phyloP scores from a whole-genome alignment of 306 rosid species.

The Senna tora region DNA sequence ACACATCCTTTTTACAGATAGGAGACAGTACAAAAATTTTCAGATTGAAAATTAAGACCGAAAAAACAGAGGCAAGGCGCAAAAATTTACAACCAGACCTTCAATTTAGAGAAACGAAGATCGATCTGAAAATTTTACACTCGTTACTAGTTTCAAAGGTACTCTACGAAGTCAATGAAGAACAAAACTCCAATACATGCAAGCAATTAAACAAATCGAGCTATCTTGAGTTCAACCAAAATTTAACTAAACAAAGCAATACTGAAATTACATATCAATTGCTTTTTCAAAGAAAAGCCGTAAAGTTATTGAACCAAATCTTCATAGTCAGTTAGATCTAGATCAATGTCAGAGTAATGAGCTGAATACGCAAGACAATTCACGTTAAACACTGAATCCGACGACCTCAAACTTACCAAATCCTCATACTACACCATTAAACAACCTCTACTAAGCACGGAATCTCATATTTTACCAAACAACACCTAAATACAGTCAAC shows the following conservation, averaged over 20 bases:
- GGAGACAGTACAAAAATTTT: background rate
- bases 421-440: conserved; percentile 3
- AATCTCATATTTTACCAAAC: background rate
- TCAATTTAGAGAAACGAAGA: conserved; percentile 16
- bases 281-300: conserved; percentile 1
- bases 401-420: conserved; percentile 13
- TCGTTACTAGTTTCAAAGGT: conserved; percentile 3
- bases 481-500: background rate
- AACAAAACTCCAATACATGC: background rate
- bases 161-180: background rate
- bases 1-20: background rate
- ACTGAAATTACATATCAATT: background rate
- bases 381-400: background rate
- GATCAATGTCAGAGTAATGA: background rate
- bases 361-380: background rate
- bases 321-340: conserved; percentile 21
- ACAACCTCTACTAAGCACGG: conserved; percentile 7
- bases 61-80: conserved; percentile 11
- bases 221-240: background rate
- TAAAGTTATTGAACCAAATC: background rate
- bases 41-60: background rate
- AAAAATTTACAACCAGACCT: conserved; percentile 19
- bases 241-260: conserved; percentile 2
- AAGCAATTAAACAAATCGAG: conserved; percentile 4
- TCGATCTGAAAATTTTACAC: background rate